Conservation (phyloP, 1,139 yeast species). For the Suhomyces terraborum region DNA sequence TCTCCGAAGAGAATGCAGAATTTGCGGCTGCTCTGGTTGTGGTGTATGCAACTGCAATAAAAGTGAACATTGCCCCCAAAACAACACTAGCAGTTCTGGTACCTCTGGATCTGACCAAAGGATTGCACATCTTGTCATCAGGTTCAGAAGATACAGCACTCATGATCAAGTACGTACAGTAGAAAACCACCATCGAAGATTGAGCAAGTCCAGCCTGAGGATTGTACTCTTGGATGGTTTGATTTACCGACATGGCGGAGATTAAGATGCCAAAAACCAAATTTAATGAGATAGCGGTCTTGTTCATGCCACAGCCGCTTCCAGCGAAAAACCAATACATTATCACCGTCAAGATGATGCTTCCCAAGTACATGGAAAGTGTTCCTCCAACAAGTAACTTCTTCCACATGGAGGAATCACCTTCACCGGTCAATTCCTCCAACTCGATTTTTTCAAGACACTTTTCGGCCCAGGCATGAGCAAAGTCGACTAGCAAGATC, state of each 20-base stretch:
- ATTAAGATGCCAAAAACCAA: constrained; percentile 63
- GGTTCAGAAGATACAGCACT: constrained; percentile 97
- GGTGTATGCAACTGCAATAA: constrained; percentile 93
- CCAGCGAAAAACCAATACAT: constrained; percentile 87
- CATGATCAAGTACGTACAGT: constrained; percentile 88
- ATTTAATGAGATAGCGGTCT: constrained; percentile 81
- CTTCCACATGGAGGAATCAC: constrained; percentile 68
- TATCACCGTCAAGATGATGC: constrained; percentile 67
- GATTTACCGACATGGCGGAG: constrained; percentile 74
- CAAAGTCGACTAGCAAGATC: constrained; percentile 89
- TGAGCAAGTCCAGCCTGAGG: constrained; percentile 97
- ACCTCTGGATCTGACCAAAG: constrained; percentile 83
- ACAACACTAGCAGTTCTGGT: constrained; percentile 88
- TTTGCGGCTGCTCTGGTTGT: constrained; percentile 94
- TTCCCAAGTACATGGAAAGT: constrained; percentile 73
- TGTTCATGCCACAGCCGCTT: constrained; percentile 87
- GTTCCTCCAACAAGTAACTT: constrained; percentile 84
- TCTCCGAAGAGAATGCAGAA: constrained; percentile 52
- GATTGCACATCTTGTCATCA: constrained; percentile 89
- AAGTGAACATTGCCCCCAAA: constrained; percentile 90
- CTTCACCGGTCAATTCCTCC: constrained; percentile 69
- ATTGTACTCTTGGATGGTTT: constrained; percentile 84
- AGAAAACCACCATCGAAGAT: constrained; percentile 91
- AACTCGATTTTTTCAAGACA: constrained; percentile 88
- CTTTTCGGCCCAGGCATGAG: constrained; percentile 98